phyloP scores from a whole-genome alignment of 1,284 basidiomycete genomes.

The Waitea zeae region DNA sequence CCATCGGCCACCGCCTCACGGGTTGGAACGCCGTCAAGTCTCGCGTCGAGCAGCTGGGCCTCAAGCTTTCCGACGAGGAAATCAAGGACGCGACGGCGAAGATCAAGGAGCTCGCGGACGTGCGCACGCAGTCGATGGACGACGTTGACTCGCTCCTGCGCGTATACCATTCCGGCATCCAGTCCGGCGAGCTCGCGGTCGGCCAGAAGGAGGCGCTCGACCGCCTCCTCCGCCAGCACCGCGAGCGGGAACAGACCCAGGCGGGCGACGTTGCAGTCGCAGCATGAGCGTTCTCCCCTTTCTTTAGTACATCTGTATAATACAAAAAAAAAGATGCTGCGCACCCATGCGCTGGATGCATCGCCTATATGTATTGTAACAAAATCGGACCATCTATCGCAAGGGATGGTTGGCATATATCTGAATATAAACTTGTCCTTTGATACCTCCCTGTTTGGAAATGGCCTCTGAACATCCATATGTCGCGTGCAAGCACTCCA shows the following conservation, averaged over 20 bases:
- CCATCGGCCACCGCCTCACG: constrained; percentile 92
- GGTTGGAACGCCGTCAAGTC: constrained; percentile 99
- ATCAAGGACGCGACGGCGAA: constrained; percentile 97
- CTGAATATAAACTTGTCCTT: too few relatives aligned
- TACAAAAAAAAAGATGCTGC: not conserved
- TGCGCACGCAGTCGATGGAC: constrained; percentile 97
- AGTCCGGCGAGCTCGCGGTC: constrained; percentile 72
- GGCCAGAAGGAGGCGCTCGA: constrained; percentile 82
- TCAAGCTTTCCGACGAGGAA: constrained; percentile 75
- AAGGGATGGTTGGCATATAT: too few relatives aligned
- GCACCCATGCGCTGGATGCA: not conserved
- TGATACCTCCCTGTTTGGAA: too few relatives aligned
- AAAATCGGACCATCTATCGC: too few relatives aligned
- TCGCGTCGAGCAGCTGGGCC: constrained; percentile 91
- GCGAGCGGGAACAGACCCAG: constrained; percentile 18
- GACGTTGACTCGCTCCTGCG: constrained; percentile 96
- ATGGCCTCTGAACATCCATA: too few relatives aligned
- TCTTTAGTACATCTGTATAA: not conserved
- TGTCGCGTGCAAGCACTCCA: too few relatives aligned
- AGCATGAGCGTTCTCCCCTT: not conserved
- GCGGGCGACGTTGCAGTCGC: not conserved
- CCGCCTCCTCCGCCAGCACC: constrained; percentile 60
- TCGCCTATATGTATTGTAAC: too few relatives aligned
- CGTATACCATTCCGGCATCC: constrained; percentile 84
- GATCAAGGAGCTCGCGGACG: constrained; percentile 99